Base-by-base conservation (phyloP, 495 filamentous ascomycete genomes). In the Penicillium angulare region DNA sequence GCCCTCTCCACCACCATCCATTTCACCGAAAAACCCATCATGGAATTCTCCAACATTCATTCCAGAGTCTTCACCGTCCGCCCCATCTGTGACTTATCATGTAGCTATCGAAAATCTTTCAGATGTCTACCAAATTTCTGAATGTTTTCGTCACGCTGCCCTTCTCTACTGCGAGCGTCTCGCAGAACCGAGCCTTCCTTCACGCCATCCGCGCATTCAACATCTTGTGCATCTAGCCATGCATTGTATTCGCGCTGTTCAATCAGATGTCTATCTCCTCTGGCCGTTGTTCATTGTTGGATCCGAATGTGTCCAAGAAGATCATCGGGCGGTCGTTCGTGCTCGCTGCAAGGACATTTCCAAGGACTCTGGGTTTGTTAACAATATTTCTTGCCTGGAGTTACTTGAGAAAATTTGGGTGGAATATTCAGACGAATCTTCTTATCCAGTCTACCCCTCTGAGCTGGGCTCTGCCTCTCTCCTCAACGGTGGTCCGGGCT, bases 261-360 rank as follows among this genome's bases (percentile, higher is more conserved):
- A 88, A 51, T 80, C 85, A 2, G 88, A 93, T 66, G 92, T 95
- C 61, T 96, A 93, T 59, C 74, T 97, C 20, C 82, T 97, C 2
- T 97, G 92, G 92, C 92, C 92, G 7, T 78, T 97, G 8, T 96
- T 96, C 64, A 86, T 97, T 42, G 86, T 85, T 0, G 92, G 92
- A 23, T 90, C 88, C 18, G 92, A 96, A 72, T 95, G 91, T 63
- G 88, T 95, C 45, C 84, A 86, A 46, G 86, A 89, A 54, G 73
- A 84, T 31, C 88, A 96, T 53, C 85, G 92, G 47, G 76, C 79
- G 24, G 79, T 90, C 40, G 86, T 97, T 39, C 81, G 89, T 16
- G 72, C 82, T 57, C 82, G 91, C 43, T 96, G 90, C 73, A 74
- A 84, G 32, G 90, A 92, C 64, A 90, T 96, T 57, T 89, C 90